These are phyloP conservation scores for Lasiodiplodia sp. DNA, from an alignment of 2,329 filamentous ascomycete species.

Conservation along the genomic window DNA sequence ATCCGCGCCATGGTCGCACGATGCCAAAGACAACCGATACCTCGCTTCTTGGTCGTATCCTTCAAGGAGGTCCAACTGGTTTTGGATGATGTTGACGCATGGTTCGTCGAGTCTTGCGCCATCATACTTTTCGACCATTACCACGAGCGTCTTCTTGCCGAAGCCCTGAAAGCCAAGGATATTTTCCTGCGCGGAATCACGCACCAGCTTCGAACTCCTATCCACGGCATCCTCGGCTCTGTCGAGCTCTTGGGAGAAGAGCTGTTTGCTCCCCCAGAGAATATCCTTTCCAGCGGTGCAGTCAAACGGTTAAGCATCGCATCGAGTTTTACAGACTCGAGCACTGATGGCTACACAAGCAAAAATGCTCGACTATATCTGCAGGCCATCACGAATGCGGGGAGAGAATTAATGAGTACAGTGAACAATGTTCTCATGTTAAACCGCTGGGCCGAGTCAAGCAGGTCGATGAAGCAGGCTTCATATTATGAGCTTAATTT, in stretches of 20 bases:
- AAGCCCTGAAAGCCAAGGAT: constrained; percentile 55
- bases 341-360: constrained; percentile 16
- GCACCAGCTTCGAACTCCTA: constrained; percentile 57
- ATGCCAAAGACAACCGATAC: constrained; percentile 43
- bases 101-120: constrained; percentile 54
- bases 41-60: constrained; percentile 49
- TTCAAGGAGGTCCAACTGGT: constrained; percentile 52
- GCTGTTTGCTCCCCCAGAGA: constrained; percentile 36
- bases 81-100: constrained; percentile 57
- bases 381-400: constrained; percentile 49
- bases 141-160: constrained; percentile 49
- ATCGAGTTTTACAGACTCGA: too few relatives aligned
- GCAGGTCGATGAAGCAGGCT: constrained; percentile 35
- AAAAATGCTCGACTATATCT: constrained; percentile 39
- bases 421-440: constrained; percentile 56
- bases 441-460: constrained; percentile 50
- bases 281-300: constrained; percentile 29
- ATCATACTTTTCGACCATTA: constrained; percentile 48
- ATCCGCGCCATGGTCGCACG: constrained; percentile 50
- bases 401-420: constrained; percentile 53
- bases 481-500: constrained; percentile 41
- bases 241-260: constrained; percentile 54
- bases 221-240: constrained; percentile 56
- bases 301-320: not conserved
- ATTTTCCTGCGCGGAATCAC: constrained; percentile 56